Evolutionary conservation across 2,329 filamentous ascomycete species (phyloP).

Genomic region (Colletotrichum tropicicola): DNA sequence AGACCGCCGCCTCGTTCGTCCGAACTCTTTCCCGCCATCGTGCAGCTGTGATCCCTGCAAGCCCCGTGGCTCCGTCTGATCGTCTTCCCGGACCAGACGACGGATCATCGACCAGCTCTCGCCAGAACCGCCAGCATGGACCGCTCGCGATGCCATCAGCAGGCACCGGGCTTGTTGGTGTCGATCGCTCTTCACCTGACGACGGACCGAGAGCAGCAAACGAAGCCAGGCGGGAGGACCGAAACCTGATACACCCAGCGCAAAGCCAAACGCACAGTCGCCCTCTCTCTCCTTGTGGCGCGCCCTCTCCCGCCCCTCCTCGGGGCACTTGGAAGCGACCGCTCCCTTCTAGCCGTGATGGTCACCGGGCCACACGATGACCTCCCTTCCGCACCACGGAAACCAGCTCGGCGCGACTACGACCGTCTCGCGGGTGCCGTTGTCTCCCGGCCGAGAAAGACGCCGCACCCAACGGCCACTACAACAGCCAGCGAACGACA

Average conservation of each 20-base stretch:
- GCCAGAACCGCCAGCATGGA: constrained; percentile 1
- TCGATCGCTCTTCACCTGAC: constrained; percentile 5
- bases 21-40: not conserved
- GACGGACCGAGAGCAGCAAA: not conserved
- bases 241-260: constrained; percentile 20
- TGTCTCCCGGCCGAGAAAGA: not conserved
- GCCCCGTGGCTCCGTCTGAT: constrained; percentile 14
- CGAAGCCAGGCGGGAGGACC: not conserved
- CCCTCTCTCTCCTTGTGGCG: not conserved
- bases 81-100: not conserved
- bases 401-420: not conserved
- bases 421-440: constrained; percentile 1
- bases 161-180: not conserved
- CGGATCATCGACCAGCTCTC: not conserved
- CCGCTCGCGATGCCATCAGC: not conserved
- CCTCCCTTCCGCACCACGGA: not conserved
- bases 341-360: constrained; percentile 1
- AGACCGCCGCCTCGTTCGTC: constrained; percentile 3
- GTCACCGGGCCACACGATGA: not conserved
- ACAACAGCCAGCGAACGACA: not conserved
- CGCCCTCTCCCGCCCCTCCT: not conserved
- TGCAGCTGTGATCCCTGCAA: not conserved
- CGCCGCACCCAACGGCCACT: not conserved
- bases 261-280: constrained; percentile 5
- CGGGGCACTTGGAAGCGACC: not conserved